phyloP scores from a whole-genome alignment of 2,329 filamentous ascomycete species.

The Sarocladium strictum region DNA sequence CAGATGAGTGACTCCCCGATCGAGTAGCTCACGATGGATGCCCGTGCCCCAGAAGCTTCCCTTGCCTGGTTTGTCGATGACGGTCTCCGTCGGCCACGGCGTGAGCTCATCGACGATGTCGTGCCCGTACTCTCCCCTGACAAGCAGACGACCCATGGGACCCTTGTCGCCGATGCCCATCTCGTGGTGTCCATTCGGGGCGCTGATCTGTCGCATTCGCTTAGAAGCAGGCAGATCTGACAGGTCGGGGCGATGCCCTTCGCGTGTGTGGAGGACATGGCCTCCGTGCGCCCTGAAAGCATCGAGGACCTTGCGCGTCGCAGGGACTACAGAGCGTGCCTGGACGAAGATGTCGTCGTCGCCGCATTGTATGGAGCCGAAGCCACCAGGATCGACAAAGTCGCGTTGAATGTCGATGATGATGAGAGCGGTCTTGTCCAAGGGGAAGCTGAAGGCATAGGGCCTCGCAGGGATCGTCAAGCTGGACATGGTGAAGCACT shows the following conservation, averaged over 20 bases:
- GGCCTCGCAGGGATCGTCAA: slow-evolving; percentile 14
- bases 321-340: slow-evolving; percentile 37
- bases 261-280: slow-evolving; percentile 42
- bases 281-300: slow-evolving; percentile 33
- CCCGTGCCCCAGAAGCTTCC: slow-evolving; percentile 53
- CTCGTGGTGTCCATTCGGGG: slow-evolving; percentile 32
- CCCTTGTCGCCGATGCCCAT: slow-evolving; percentile 45
- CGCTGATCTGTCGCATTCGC: slow-evolving; percentile 38
- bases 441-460: slow-evolving; percentile 28
- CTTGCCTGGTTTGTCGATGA: slow-evolving; percentile 55
- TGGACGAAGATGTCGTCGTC: slow-evolving; percentile 25
- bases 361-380: slow-evolving; percentile 42
- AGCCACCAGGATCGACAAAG: slow-evolving; percentile 40
- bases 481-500: neutral
- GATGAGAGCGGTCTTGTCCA: slow-evolving; percentile 40
- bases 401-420: slow-evolving; percentile 52
- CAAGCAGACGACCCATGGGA: slow-evolving; percentile 45
- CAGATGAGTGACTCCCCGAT: slow-evolving; percentile 50
- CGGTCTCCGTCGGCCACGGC: slow-evolving; percentile 42
- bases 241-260: slow-evolving; percentile 46
- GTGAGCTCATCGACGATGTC: slow-evolving; percentile 48
- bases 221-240: slow-evolving; percentile 47
- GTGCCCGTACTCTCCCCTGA: slow-evolving; percentile 48
- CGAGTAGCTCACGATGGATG: slow-evolving; percentile 45
- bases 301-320: slow-evolving; percentile 31